Base-by-base conservation (phyloP, 352 stramenopile genomes). In the Phytophthora constricta region DNA sequence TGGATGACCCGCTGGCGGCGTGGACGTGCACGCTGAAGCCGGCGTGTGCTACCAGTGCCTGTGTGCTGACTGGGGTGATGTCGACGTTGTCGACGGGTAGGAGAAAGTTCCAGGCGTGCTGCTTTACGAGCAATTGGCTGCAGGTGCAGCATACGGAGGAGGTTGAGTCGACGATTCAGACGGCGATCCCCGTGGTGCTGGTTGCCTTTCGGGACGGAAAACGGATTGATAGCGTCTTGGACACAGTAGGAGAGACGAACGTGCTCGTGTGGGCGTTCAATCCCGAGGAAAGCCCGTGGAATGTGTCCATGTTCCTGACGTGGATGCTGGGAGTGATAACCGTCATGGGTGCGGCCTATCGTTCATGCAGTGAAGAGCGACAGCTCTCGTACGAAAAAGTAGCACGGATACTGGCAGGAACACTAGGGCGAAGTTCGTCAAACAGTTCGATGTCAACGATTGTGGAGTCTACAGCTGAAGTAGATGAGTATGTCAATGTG, bases 291-390 rank as follows among this genome's bases (percentile, higher is more conserved):
- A 82, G 64, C 57, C 76, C 79, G 17, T 92, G 84, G 84, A 90
- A 92, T 46, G 26, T 75, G 25, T 85, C 82, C 10, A 92, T 92
- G 84, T 58, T 81, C 13, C 46, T 89, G 16, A 86, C 79, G 23
- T 92, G 84, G 84, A 41, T 82, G 9, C 63, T 92, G 14, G 84
- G 78, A 5, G 80, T 92, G 14, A 19, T 64, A 19, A 74, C 80
- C 11, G 78, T 90, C 39, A 43, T 83, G 20, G 43, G 66, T 9
- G 72, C 79, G 3, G 80, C 84, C 0, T 88, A 89, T 56, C 79
- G 79, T 54, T 83, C 84, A 5, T 80, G 76, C 31, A 72, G 58
- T 9, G 67, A 86, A 5, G 84, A 92, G 50, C 74, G 82, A 1
- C 31, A 70, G 28, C 83, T 80, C 41, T 86, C 77, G 58, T 87